Base-by-base conservation (phyloP, 2,329 filamentous ascomycete genomes). In the Chalaropsis ovoidea region DNA sequence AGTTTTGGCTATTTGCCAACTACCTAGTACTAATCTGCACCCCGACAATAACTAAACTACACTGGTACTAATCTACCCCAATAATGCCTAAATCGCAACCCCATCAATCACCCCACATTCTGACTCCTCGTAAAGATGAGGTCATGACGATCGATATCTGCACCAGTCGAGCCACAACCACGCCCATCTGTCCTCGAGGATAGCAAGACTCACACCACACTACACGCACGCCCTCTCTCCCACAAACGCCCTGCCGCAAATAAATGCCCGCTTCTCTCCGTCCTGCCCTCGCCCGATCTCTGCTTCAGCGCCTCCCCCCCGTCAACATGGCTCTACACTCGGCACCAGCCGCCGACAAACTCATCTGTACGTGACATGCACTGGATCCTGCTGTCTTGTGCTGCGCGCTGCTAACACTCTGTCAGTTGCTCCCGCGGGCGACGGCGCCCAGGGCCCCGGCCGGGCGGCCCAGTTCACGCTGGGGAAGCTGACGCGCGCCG, bases 391-490 rank as follows among this genome's bases (percentile, higher is more conserved):
- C 31, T 39, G 27, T 41, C 11, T 41, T 19, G 15, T 19, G 15
- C 43, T 13, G 13, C n/a, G n/a, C n/a, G n/a, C 35, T 39, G 35
- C 35, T 39, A 39, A 39, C 35, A 39, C 35, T 10, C 31, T 61
- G 56, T 7, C 67, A 82, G 83, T 89, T 75, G 86, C 87, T 5
- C 86, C 87, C 3, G 83, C 67, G 84, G 54, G 83, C 81, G 19
- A 61, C 6, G 56, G 39, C 45, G 77, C 79, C 69, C 76, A 82
- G 68, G 75, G 78, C 63, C 77, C 82, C 64, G 77, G 79, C 1
- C 88, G 88, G 74, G 90, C 90, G 11, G 84, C 83, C 27, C 90
- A 95, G 75, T 95, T 92, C 79, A 84, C 82, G 62, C 76, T 74
- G 64, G 83, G 82, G 70, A 79, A 80, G 1, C 83, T 95, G 39